Percentiles rank a stretch among this genome's conserved stretches.
These are phyloP conservation scores for Miscanthus lutarioriparius DNA, from an alignment of 176 grass and related monocot genomes.

Conservation along the genomic window DNA sequence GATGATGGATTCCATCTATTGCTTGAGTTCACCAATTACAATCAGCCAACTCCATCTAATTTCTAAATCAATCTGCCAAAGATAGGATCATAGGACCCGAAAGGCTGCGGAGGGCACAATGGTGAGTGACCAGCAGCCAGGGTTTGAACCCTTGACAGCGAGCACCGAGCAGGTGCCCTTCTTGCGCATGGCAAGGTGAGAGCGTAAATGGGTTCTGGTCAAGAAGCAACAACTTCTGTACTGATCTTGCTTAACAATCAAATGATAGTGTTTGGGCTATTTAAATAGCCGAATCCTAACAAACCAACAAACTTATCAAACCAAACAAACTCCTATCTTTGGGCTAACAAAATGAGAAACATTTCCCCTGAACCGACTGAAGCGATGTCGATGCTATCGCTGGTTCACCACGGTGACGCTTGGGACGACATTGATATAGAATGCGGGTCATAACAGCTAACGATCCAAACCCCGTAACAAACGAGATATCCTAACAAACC, in stretches of 20 bases:
- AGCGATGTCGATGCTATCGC: not conserved
- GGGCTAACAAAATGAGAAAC: not conserved
- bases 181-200: not conserved
- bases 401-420: not conserved
- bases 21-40: not conserved
- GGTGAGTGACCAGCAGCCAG: not conserved
- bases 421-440: not conserved
- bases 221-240: not conserved
- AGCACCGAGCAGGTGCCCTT: not conserved
- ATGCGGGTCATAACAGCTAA: not conserved
- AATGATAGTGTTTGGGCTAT: not conserved
- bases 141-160: not conserved
- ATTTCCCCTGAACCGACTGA: not conserved
- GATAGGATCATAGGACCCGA: not conserved
- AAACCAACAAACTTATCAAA: not conserved
- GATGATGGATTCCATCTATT: not conserved
- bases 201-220: not conserved
- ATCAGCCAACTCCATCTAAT: not conserved
- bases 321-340: not conserved
- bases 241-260: not conserved
- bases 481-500: not conserved
- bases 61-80: not conserved
- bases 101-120: not conserved
- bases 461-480: not conserved
- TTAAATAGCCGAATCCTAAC: not conserved